Percentiles rank a stretch among this genome's conserved stretches.
Conservation (phyloP, 768 basidiomycete genomes). For the Rubroboletus pulcherrimus region DNA sequence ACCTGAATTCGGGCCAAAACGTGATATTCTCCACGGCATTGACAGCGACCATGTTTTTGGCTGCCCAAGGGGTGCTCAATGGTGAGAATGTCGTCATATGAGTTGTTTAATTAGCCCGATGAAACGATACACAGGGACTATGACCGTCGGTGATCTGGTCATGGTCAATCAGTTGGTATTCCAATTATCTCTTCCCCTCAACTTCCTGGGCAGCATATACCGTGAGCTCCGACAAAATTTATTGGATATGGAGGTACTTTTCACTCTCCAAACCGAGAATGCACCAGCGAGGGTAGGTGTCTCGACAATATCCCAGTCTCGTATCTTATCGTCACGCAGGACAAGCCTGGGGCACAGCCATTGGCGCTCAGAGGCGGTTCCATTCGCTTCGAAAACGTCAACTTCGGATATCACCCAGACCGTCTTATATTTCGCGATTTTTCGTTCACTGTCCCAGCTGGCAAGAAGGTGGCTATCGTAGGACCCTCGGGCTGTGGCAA, state of each 20-base stretch:
- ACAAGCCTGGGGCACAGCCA: constrained; percentile 63
- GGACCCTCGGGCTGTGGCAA: constrained; percentile 98
- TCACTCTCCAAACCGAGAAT: constrained; percentile 84
- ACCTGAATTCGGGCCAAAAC: constrained; percentile 94
- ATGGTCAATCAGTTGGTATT: constrained; percentile 99
- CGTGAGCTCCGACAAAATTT: constrained; percentile 95
- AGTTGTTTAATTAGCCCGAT: neutral
- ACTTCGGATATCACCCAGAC: constrained; percentile 87
- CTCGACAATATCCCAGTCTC: neutral
- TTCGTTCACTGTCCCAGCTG: constrained; percentile 89
- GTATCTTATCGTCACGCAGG: constrained; percentile 40
- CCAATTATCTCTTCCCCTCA: constrained; percentile 92
- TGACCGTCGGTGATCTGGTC: constrained; percentile 97
- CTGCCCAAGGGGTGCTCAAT: constrained; percentile 89
- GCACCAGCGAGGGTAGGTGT: constrained; percentile 54
- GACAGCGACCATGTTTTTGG: constrained; percentile 94
- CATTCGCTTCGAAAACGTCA: constrained; percentile 89
- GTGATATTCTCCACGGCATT: constrained; percentile 93
- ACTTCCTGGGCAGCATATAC: constrained; percentile 96
- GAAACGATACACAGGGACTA: constrained; percentile 59
- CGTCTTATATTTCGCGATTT: constrained; percentile 88
- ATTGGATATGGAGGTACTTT: constrained; percentile 94
- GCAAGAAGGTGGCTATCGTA: constrained; percentile 95
- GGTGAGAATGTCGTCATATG: constrained; percentile 41
- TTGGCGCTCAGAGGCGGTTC: constrained; percentile 74